Conservation (phyloP, 257 asterid genomes). For the Craterostigma plantagineum region DNA sequence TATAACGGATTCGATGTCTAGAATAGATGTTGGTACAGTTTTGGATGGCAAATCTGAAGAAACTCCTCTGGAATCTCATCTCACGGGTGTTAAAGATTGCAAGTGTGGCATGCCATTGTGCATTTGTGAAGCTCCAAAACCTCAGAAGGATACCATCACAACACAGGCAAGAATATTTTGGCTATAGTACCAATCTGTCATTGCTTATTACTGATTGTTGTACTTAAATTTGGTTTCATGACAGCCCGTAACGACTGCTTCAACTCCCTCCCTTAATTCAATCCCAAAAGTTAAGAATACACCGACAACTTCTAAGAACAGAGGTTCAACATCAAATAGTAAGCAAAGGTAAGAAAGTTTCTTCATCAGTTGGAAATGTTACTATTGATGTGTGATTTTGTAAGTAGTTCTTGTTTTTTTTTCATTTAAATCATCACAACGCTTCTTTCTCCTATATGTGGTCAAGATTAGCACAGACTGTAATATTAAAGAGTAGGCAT, state of each 20-base stretch:
- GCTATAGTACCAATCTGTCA: constrained; percentile 6
- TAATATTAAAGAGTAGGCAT: too few species aligned
- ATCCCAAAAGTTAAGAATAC: constrained; percentile 45
- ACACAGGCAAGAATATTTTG: constrained; percentile 32
- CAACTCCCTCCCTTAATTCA: constrained; percentile 18
- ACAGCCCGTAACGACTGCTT: constrained; percentile 32
- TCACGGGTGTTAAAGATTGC: constrained; percentile 37
- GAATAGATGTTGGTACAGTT: constrained; percentile 37
- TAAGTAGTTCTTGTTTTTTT: too few species aligned
- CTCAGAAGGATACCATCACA: constrained; percentile 25
- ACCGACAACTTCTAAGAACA: constrained; percentile 33
- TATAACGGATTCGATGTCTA: constrained; percentile 50
- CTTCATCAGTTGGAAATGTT: too few species aligned
- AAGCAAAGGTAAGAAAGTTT: constrained; percentile 44
- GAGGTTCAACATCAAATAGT: constrained; percentile 70
- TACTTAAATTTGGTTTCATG: constrained; percentile 9
- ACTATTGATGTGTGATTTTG: too few species aligned
- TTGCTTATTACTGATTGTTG: constrained; percentile 10
- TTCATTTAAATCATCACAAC: too few species aligned
- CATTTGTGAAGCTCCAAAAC: constrained; percentile 80
- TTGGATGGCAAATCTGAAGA: constrained; percentile 28
- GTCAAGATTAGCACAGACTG: too few species aligned
- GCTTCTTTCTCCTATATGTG: too few species aligned
- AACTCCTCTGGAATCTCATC: constrained; percentile 18
- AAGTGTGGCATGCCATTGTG: constrained; percentile 99